Base-by-base conservation (phyloP, 2,329 filamentous ascomycete genomes). In the Sporothrix sp. region DNA sequence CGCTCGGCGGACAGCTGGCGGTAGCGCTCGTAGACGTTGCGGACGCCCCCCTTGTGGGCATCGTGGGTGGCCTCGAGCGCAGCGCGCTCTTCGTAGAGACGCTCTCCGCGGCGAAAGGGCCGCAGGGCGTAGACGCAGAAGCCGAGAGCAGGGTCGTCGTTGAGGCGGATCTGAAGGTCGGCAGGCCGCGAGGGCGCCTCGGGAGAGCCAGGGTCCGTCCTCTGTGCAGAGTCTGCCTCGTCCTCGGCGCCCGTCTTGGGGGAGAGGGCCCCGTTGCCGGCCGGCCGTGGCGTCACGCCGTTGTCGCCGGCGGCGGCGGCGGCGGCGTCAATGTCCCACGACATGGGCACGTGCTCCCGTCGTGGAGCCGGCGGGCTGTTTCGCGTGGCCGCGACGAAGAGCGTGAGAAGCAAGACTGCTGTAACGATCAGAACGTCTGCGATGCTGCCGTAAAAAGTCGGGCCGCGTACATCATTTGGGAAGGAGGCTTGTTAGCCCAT, bases 91-190 rank as follows among this genome's bases (percentile, higher is more conserved):
- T 58, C 50, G 48, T 61, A 62, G 45, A 65, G 54, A 39, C 56
- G 54, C 25, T 64, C 59, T 20, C 56, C 58, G 11, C 52, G 43
- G 3, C 25, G 25, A 27, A 61, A 56, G 48, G 57, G 43, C 16
- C 58, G 57, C n/a, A 58, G 52, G 7, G 63, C 62, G 45, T 60
- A 64, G 44, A 65, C 57, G 42, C 62, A 61, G 42, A 62, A 61
- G 42, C 63, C 63, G 6, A 65, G 47, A 14, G 44, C 30, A 1
- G 55, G 46, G 53, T 57, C 40, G 30, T 43, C 23, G 48, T 53
- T 52, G 43, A 54, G 51, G 16, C 57, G 50, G 20, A 57, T 53
- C 42, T 52, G 35, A 4, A 57, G 43, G 32, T 44, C 51, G 39
- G 43, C 43, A 11, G 20, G 30, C 20, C 8, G 25, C 25, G 37